Percentiles rank a stretch among this genome's conserved stretches.
Conservation (phyloP, 306 rosid species). For the Cucurbita ficifolia region DNA sequence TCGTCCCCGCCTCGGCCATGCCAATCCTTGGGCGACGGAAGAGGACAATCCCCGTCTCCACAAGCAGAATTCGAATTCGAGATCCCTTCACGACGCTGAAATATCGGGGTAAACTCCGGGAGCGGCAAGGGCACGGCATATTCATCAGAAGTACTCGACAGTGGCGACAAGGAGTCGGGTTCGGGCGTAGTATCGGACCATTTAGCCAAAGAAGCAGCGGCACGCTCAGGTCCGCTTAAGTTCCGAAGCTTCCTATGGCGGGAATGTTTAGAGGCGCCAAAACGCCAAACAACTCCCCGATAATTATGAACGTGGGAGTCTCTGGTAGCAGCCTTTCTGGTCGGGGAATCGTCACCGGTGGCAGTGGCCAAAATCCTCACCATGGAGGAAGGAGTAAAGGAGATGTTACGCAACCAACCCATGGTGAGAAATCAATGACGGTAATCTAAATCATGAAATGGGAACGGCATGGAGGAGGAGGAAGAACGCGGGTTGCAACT, state of each 20-base stretch:
- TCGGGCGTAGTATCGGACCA: conserved; percentile 4
- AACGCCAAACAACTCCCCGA: conserved; percentile 23
- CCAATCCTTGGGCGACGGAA: conserved; percentile 42
- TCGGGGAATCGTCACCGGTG: background rate
- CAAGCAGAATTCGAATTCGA: conserved; percentile 2
- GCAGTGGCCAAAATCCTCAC: conserved; percentile 2
- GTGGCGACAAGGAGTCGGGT: conserved; percentile 13
- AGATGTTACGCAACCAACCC: conserved; percentile 61
- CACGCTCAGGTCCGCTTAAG: conserved; percentile 7
- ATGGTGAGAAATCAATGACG: conserved; percentile 32
- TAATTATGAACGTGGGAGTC: background rate
- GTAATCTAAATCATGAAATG: conserved; percentile 6
- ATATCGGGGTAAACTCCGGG: conserved; percentile 29
- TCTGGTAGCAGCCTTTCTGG: conserved; percentile 7
- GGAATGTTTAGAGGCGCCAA: conserved; percentile 20
- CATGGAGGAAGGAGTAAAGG: conserved; percentile 27
- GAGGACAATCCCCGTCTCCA: conserved; percentile 24
- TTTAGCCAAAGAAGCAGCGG: conserved; percentile 2
- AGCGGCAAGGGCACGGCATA: conserved; percentile 65
- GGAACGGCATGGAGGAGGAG: background rate
- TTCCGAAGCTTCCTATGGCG: conserved; percentile 30
- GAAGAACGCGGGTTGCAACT: conserved; percentile 19
- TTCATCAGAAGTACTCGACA: conserved; percentile 8
- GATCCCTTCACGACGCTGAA: conserved; percentile 14
- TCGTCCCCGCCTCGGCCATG: conserved; percentile 17